These are phyloP conservation scores for Phaeosphaeriaceae sp. DNA, from an alignment of 2,329 filamentous ascomycete species.

Conservation along the genomic window DNA sequence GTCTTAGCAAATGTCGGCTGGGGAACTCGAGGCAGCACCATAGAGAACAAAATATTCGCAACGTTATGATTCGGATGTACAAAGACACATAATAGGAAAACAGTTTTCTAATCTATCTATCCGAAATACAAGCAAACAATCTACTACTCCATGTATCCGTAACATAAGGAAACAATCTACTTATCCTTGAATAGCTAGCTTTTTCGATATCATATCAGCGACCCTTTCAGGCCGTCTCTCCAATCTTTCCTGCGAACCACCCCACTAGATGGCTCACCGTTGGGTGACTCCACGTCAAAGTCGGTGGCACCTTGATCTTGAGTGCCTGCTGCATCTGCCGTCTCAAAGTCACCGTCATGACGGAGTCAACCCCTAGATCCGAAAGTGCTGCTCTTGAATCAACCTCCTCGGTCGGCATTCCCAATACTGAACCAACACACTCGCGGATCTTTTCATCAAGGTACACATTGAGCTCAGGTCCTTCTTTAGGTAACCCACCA, in stretches of 20 bases:
- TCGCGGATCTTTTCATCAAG: conserved; percentile 38
- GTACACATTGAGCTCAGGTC: conserved; percentile 35
- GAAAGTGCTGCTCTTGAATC: conserved; percentile 40
- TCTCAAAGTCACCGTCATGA: conserved; percentile 48
- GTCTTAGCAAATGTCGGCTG: too few species aligned
- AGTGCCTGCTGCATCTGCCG: conserved; percentile 42
- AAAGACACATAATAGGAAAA: too few species aligned
- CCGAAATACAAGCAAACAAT: too few species aligned
- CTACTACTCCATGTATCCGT: too few species aligned
- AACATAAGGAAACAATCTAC: too few species aligned
- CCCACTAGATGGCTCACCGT: conserved; percentile 45
- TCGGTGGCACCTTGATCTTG: conserved; percentile 47
- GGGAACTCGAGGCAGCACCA: too few species aligned
- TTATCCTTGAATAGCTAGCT: too few species aligned
- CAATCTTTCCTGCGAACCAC: conserved; percentile 40
- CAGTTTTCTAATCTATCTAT: too few species aligned
- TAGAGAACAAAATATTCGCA: too few species aligned
- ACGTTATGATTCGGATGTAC: too few species aligned
- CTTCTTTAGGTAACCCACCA: conserved; percentile 5
- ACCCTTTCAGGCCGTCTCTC: not conserved
- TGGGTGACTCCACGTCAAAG: conserved; percentile 49
- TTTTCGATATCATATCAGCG: too few species aligned
- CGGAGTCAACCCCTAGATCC: conserved; percentile 49
- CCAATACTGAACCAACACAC: conserved; percentile 43
- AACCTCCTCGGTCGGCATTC: conserved; percentile 34